A percentile compares a stretch with the other conserved stretches of the same genome.
Conservation (phyloP, 2,329 filamentous ascomycete species). For the Pseudogymnoascus sp. region DNA sequence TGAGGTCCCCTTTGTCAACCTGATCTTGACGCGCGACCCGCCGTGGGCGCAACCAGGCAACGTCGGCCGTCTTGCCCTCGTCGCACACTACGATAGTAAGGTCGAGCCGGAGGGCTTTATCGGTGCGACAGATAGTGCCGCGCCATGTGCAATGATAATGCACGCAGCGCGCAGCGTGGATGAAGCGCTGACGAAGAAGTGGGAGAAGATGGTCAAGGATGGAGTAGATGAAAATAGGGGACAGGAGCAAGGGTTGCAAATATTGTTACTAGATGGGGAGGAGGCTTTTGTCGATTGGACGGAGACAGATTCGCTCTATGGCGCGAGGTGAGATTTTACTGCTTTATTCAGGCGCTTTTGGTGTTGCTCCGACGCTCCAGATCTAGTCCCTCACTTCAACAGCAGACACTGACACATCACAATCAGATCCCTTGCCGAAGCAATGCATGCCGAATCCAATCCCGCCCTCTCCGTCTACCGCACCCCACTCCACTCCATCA, state of each 20-base stretch:
- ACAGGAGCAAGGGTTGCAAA: slow-evolving; percentile 61
- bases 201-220: slow-evolving; percentile 60
- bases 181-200: slow-evolving; percentile 69
- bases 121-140: slow-evolving; percentile 87
- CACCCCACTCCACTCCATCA: slow-evolving; percentile 69
- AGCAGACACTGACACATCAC: slow-evolving; percentile 9
- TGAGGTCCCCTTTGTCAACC: slow-evolving; percentile 74
- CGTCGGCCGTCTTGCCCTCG: slow-evolving; percentile 72
- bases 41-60: slow-evolving; percentile 70
- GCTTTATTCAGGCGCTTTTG: background rate
- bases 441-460: slow-evolving; percentile 68
- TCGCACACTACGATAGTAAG: slow-evolving; percentile 91
- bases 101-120: slow-evolving; percentile 76
- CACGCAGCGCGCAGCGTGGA: slow-evolving; percentile 77
- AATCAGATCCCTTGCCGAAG: slow-evolving; percentile 61
- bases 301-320: slow-evolving; percentile 76
- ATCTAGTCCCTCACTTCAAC: background rate
- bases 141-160: slow-evolving; percentile 88
- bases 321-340: slow-evolving; percentile 53
- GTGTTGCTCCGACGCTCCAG: background rate
- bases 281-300: slow-evolving; percentile 84
- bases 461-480: slow-evolving; percentile 66
- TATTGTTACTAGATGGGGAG: slow-evolving; percentile 86
- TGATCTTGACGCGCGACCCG: slow-evolving; percentile 81
- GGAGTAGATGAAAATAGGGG: slow-evolving; percentile 34